Evolutionary conservation across 148 eudicot species (phyloP).

Genomic region (Rhododendron molle): DNA sequence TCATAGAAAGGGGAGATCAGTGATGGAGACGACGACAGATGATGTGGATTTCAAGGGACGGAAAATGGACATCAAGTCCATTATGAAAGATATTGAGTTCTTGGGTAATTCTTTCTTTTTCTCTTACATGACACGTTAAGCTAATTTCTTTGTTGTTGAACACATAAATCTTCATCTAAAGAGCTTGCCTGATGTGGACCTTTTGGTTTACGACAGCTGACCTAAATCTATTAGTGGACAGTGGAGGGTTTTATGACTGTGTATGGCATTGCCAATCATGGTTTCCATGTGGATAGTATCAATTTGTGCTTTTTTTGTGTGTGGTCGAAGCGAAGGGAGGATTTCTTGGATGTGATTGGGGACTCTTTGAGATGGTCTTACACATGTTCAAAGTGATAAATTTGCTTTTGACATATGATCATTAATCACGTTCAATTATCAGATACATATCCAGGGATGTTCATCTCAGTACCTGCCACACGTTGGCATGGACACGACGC

Average conservation of each 20-base stretch:
- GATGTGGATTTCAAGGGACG: slow-evolving; percentile 39
- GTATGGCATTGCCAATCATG: not conserved
- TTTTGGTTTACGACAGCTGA: not conserved
- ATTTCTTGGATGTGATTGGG: not conserved
- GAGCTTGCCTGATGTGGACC: not conserved
- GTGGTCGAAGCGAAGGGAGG: not conserved
- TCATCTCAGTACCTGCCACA: not conserved
- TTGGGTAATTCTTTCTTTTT: slow-evolving; percentile 34
- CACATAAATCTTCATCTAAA: not conserved
- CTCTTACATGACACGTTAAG: not conserved
- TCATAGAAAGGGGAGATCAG: slow-evolving; percentile 10
- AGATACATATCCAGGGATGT: not conserved
- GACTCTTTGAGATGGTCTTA: not conserved
- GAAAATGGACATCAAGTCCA: slow-evolving; percentile 51
- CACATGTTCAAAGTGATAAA: not conserved
- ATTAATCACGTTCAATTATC: not conserved
- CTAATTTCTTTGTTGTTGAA: not conserved
- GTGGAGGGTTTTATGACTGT: not conserved
- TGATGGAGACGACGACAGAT: slow-evolving; percentile 11
- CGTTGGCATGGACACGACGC: not conserved
- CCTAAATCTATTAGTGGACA: not conserved
- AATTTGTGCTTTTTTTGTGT: not conserved
- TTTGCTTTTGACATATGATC: not conserved
- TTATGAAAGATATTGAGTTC: slow-evolving; percentile 65
- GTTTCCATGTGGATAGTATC: not conserved